These are phyloP conservation scores for Suillus clintonianus DNA, from an alignment of 768 basidiomycete genomes.

Conservation along the genomic window DNA sequence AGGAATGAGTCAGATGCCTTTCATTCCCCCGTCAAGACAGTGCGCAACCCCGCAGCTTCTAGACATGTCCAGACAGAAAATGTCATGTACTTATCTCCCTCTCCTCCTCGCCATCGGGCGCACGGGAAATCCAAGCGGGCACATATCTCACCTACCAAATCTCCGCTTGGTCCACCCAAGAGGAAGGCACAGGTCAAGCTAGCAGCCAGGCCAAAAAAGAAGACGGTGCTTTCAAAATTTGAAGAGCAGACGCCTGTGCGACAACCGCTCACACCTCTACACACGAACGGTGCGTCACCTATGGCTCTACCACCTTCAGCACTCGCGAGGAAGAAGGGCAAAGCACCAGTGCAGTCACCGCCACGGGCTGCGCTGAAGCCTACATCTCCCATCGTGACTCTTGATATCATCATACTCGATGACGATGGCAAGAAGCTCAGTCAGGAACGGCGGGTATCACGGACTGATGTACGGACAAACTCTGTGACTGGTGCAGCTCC, in stretches of 20 bases:
- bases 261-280: conserved; percentile 42
- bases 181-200: conserved; percentile 26
- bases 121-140: conserved; percentile 15
- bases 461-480: conserved; percentile 43
- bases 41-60: background rate
- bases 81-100: conserved; percentile 21
- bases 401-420: conserved; percentile 72
- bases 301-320: conserved; percentile 27
- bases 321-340: conserved; percentile 24
- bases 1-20: conserved; percentile 18
- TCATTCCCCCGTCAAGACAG: conserved; percentile 4
- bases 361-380: conserved; percentile 36
- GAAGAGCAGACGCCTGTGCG: conserved; percentile 27
- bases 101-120: conserved; percentile 15
- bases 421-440: conserved; percentile 56
- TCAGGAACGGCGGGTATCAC: conserved; percentile 62
- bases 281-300: conserved; percentile 35
- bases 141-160: conserved; percentile 17
- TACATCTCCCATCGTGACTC: conserved; percentile 51
- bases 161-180: conserved; percentile 30
- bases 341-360: conserved; percentile 10
- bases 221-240: conserved; percentile 14
- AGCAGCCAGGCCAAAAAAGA: conserved; percentile 11
- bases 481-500: conserved; percentile 6
- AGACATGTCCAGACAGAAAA: conserved; percentile 23